These are phyloP conservation scores for Fusarium burgessii DNA, from an alignment of 2,329 filamentous ascomycete genomes.

Conservation along the genomic window DNA sequence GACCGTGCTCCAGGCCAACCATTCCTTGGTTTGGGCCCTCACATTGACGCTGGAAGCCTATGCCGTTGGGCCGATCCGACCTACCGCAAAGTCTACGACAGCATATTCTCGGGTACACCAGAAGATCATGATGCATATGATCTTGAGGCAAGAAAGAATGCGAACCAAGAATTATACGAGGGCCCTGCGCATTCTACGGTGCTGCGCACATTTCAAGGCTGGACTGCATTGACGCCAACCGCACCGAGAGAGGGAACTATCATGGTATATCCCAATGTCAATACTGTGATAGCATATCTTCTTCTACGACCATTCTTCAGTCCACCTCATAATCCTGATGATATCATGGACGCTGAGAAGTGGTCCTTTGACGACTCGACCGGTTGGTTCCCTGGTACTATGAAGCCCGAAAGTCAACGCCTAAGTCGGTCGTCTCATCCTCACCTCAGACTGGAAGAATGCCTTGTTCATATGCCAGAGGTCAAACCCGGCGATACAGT, in stretches of 20 bases:
- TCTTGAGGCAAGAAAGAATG: not conserved
- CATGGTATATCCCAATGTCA: slow-evolving; percentile 10
- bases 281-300: not conserved
- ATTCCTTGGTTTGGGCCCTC: slow-evolving; percentile 56
- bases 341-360: not conserved
- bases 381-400: slow-evolving; percentile 6
- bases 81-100: not conserved
- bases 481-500: slow-evolving; percentile 56
- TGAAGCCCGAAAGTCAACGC: slow-evolving; percentile 5
- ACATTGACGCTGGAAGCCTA: slow-evolving; percentile 58
- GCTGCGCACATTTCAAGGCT: slow-evolving; percentile 12
- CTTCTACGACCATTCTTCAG: slow-evolving; percentile 2
- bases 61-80: slow-evolving; percentile 55
- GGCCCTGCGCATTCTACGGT: slow-evolving; percentile 12
- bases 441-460: slow-evolving; percentile 12
- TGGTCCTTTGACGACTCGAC: not conserved
- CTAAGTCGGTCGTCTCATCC: slow-evolving; percentile 9
- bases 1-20: slow-evolving; percentile 32
- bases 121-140: not conserved
- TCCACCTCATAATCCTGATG: not conserved
- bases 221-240: slow-evolving; percentile 11
- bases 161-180: not conserved
- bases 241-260: slow-evolving; percentile 6
- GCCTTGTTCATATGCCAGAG: slow-evolving; percentile 10
- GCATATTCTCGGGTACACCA: not conserved